Evolutionary conservation across 1,284 basidiomycete genomes (phyloP), one percentile per base, ranked within the genome.

Genomic region (Kalmanozyma brasiliensis): DNA sequence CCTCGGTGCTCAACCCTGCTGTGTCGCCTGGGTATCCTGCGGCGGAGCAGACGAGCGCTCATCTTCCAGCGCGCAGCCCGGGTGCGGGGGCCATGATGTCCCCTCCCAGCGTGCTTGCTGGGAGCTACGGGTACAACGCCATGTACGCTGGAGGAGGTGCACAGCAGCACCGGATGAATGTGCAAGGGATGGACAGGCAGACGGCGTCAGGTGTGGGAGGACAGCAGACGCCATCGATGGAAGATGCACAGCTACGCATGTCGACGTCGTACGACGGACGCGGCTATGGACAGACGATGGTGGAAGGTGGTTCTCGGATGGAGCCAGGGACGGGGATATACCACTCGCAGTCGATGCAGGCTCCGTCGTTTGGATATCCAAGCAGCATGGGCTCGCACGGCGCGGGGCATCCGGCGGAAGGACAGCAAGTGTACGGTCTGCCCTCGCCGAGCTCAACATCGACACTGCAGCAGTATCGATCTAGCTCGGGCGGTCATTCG

Each of bases 221-320:
- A 40, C 30, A 36, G 22, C 30, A 26, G 7, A 19, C 24, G 5
- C 23, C 35, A 1, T 10, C 35, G 23, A 24, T 49, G 36, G 46
- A 45, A 30, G 29, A 43, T 0, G 34, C 44, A 30, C 52, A 63
- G 29, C 33, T 52, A 56, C 60, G 52, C 38, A 35, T 63, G 52
- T 48, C 60, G 43, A 63, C 40, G 17, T 34, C 45, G 2, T 63
- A 52, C 43, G 52, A 43, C 17, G 37, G 23, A 3, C 37, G 47
- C n/a, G 33, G 22, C 13, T 43, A 51, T 22, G 52, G 37, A 5
- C 16, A 51, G 11, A 10, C 46, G 22, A 22, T 44, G 36, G 41
- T 46, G 51, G 45, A 43, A 10, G 10, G 34, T 13, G 20, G n/a
- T 14, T n/a, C 51, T 4, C 41, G 47, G 30, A 16, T 49, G 13